Evolutionary conservation across 2,329 filamentous ascomycete species (phyloP), one percentile per base, ranked within the genome.

Genomic region (Fusarium sp.): DNA sequence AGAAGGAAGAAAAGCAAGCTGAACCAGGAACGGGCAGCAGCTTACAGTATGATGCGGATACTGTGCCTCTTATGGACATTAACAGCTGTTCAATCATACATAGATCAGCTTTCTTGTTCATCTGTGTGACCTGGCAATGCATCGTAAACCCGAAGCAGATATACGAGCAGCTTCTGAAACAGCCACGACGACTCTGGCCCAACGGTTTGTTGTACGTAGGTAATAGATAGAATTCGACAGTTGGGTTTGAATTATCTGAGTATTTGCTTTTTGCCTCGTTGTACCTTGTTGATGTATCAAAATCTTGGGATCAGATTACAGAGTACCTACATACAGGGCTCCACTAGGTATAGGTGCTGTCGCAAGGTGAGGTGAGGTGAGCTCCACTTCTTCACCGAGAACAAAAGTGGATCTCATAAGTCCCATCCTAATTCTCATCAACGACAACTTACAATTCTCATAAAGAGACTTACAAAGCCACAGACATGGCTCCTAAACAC

Each of bases 401-500:
- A 62, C 52, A 60, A 62, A 24, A 34, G 65, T 71, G 69, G 69
- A 38, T 10, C 22, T 22, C 16, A 25, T n/a, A 32, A 29, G 32
- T 43, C 41, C 49, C 20, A 32, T 58, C 54, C 52, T 45, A 62
- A 71, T 72, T 73, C 71, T 70, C 60, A 72, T 70, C 62, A 63
- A 62, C 69, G 43, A 66, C 64, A 69, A 41, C 34, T 41, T 41
- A 53, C 49, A 53, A 53, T 44, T 57, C 62, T 72, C 70, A 68
- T 45, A 68, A 20, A 51, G 25, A 51, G 43, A 59, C 54, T 73
- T 38, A 60, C 45, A 68, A 67, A 54, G 52, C 20, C 62, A 52
- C 44, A 45, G 32, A 48, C 45, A 81, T 81, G 79, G 76, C 76
- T 43, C 72, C 77, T 16, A 80, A 80, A 73, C 74, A 74, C n/a